phyloP scores from a whole-genome alignment of 164 flowering plant species.

The Kingdonia uniflora region DNA sequence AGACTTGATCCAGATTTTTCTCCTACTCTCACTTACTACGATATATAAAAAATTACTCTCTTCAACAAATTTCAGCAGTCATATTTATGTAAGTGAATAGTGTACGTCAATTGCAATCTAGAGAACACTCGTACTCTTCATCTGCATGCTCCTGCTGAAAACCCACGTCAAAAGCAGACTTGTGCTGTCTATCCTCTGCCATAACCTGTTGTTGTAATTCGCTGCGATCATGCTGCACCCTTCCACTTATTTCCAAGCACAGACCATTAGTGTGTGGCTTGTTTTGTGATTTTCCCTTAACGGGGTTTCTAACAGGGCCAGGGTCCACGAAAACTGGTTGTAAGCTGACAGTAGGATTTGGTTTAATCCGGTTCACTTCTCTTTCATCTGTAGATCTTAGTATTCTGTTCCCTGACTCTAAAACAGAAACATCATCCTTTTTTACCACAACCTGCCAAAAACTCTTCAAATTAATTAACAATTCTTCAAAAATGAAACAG shows the following conservation, averaged over 20 bases:
- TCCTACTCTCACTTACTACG: too few species aligned
- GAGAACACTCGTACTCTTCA: conserved; percentile 3
- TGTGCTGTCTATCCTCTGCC: conserved; percentile 11
- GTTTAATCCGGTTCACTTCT: conserved; percentile 70
- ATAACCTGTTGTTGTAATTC: conserved; percentile 15
- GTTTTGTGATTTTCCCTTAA: conserved; percentile 24
- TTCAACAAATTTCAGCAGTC: too few species aligned
- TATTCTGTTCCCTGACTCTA: conserved; percentile 41
- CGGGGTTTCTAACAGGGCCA: conserved; percentile 34
- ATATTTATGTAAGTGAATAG: background rate
- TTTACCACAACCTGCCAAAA: conserved; percentile 61
- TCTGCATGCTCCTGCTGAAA: conserved; percentile 11
- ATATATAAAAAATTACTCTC: too few species aligned
- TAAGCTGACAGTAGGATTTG: conserved; percentile 58
- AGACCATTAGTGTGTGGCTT: conserved; percentile 34
- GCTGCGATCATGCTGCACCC: conserved; percentile 72
- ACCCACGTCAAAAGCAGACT: conserved; percentile 8
- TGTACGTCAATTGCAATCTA: conserved; percentile 1
- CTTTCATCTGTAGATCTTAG: conserved; percentile 52
- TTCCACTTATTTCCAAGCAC: conserved; percentile 87
- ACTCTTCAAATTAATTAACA: conserved; percentile 31
- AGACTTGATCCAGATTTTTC: too few species aligned
- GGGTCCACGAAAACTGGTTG: conserved; percentile 66
- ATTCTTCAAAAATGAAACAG: too few species aligned
- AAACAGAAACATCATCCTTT: conserved; percentile 52